Evolutionary conservation across 306 rosid species (phyloP).

Genomic region (Herpetospermum pedunculosum): DNA sequence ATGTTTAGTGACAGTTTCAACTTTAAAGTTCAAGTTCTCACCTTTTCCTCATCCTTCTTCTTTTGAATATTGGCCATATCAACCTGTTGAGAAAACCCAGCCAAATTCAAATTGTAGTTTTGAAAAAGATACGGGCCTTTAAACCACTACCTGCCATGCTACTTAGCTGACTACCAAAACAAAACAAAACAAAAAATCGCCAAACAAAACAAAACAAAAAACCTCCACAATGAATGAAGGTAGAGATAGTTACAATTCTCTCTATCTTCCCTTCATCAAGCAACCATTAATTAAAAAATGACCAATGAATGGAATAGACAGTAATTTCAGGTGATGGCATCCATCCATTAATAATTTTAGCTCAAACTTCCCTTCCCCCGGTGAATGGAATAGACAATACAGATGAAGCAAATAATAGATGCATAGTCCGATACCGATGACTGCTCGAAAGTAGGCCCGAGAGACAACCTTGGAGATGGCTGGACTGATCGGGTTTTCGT

Average conservation of each 20-base stretch:
- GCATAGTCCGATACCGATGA: background rate
- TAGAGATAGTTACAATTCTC: background rate
- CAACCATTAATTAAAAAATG: background rate
- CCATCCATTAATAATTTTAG: background rate
- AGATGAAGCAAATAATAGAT: no score
- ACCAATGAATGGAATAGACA: background rate
- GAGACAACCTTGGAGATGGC: constrained; percentile 13
- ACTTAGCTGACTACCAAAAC: background rate
- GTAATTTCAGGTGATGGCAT: background rate
- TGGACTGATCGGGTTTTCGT: background rate
- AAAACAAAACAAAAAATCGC: no score
- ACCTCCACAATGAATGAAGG: background rate
- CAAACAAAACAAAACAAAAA: no score
- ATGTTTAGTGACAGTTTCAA: background rate
- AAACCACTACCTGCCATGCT: background rate
- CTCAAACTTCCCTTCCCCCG: background rate
- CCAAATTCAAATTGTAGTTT: background rate
- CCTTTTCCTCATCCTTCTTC: constrained; percentile 97
- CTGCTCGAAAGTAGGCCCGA: background rate
- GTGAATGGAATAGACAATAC: background rate
- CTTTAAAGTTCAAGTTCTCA: constrained; percentile 10
- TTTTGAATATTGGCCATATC: constrained; percentile 89
- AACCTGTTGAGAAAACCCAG: constrained; percentile 23
- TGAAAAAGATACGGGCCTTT: background rate
- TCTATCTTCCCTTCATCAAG: no score